Conservation (phyloP, 2,329 filamentous ascomycete genomes). For the Colletotrichum filicis region DNA sequence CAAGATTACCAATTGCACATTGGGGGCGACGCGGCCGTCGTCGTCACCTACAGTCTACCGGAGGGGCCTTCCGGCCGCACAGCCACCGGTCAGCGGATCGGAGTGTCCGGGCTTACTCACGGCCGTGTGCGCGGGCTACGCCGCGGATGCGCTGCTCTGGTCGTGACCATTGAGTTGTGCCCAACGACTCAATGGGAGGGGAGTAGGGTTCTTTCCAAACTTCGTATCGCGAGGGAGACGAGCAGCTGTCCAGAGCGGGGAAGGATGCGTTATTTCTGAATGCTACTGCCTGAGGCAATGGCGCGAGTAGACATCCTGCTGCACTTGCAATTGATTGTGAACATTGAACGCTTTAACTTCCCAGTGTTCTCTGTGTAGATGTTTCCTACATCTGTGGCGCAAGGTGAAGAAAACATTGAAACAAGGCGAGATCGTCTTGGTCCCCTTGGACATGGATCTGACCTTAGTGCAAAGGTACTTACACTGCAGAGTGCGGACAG, state of each 20-base stretch:
- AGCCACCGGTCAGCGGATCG: constrained; percentile 39
- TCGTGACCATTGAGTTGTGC: constrained; percentile 41
- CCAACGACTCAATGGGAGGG: background rate
- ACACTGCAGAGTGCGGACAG: too few species aligned
- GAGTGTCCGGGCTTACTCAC: constrained; percentile 46
- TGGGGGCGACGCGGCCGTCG: constrained; percentile 41
- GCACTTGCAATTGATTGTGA: constrained; percentile 16
- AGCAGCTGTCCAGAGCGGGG: constrained; percentile 43
- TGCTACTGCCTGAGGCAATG: constrained; percentile 59
- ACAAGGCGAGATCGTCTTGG: background rate
- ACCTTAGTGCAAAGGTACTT: too few species aligned
- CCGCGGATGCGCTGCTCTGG: constrained; percentile 51
- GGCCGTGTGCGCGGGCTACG: constrained; percentile 40
- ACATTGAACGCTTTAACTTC: constrained; percentile 10
- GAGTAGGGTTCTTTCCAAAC: constrained; percentile 43
- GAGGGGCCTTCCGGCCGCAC: constrained; percentile 55
- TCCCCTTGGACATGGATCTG: background rate
- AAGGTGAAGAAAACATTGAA: background rate
- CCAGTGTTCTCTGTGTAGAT: background rate
- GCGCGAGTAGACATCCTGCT: constrained; percentile 52
- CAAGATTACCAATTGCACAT: constrained; percentile 42
- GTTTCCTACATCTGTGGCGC: background rate
- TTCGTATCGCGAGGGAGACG: constrained; percentile 40
- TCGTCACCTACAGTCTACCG: constrained; percentile 49
- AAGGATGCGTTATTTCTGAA: constrained; percentile 66